Evolutionary conservation across 225 moss, liverwort and hornwort genomes (phyloP).

Genomic region (Lunularia cruciata): DNA sequence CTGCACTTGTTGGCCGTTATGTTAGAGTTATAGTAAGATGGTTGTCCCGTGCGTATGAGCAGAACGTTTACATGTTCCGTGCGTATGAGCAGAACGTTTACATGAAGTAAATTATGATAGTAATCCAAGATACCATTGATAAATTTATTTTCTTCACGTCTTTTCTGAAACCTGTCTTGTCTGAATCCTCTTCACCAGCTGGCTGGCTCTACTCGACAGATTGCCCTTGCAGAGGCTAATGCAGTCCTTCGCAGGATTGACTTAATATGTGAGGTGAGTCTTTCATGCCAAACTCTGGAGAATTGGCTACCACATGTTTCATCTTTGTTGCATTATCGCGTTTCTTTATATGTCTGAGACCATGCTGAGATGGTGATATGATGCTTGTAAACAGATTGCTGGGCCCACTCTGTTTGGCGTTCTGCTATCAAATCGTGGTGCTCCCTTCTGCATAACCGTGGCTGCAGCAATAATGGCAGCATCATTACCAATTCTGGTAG

Average conservation of each 20-base stretch:
- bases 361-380: too few species aligned
- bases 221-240: constrained; percentile 76
- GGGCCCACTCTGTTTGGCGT: constrained; percentile 74
- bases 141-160: too few species aligned
- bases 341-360: neutral
- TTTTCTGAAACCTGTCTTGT: too few species aligned
- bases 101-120: too few species aligned
- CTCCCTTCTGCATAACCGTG: constrained; percentile 60
- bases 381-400: constrained; percentile 51
- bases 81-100: too few species aligned
- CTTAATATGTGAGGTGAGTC: constrained; percentile 72
- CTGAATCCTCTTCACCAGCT: too few species aligned
- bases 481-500: constrained; percentile 70
- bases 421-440: constrained; percentile 64
- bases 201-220: constrained; percentile 73
- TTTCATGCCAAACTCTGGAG: neutral
- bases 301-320: too few species aligned
- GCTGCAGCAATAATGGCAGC: constrained; percentile 63
- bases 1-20: too few species aligned
- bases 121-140: too few species aligned
- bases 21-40: too few species aligned
- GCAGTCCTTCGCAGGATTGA: constrained; percentile 74
- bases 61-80: too few species aligned
- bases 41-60: too few species aligned
- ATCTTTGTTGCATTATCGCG: neutral